Evolutionary conservation across 2,329 filamentous ascomycete genomes (phyloP).

Genomic region (Penicillium sp.): DNA sequence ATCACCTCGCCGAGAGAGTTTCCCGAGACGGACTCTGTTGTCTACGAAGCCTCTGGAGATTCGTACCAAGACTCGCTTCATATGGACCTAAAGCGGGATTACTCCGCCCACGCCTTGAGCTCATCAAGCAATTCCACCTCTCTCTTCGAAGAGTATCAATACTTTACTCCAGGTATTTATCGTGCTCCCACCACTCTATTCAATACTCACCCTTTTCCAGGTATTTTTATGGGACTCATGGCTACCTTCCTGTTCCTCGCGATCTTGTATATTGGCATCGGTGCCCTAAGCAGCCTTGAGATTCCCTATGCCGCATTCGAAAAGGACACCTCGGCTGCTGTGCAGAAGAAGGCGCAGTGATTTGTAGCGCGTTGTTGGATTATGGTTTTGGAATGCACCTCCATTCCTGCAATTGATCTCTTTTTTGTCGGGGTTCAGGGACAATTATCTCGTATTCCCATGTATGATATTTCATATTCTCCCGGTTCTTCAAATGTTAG

Average conservation of each 20-base stretch:
- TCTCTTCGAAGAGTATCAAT: conserved; percentile 87
- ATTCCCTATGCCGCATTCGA: conserved; percentile 94
- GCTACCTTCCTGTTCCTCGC: conserved; percentile 67
- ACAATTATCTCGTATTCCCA: conserved; percentile 8
- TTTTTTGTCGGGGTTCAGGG: conserved; percentile 8
- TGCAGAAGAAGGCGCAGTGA: conserved; percentile 75
- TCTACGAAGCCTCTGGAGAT: conserved; percentile 64
- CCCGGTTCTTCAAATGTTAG: neutral
- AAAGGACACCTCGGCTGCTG: conserved; percentile 87
- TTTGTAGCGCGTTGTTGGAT: conserved; percentile 6
- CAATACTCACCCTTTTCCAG: conserved; percentile 44
- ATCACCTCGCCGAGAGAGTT: conserved; percentile 58
- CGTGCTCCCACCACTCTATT: neutral
- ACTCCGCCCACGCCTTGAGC: conserved; percentile 33
- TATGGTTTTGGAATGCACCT: conserved; percentile 2
- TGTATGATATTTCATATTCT: conserved; percentile 25
- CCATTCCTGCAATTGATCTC: conserved; percentile 8
- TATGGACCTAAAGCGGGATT: conserved; percentile 70
- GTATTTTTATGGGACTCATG: conserved; percentile 82
- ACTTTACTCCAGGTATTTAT: conserved; percentile 76
- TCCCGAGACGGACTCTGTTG: conserved; percentile 26
- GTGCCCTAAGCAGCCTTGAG: conserved; percentile 73
- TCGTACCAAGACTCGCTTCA: conserved; percentile 57
- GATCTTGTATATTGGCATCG: conserved; percentile 76
- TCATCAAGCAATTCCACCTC: conserved; percentile 41